phyloP scores from a whole-genome alignment of 2,329 filamentous ascomycete genomes.

The Trichoderma afroharzianum region DNA sequence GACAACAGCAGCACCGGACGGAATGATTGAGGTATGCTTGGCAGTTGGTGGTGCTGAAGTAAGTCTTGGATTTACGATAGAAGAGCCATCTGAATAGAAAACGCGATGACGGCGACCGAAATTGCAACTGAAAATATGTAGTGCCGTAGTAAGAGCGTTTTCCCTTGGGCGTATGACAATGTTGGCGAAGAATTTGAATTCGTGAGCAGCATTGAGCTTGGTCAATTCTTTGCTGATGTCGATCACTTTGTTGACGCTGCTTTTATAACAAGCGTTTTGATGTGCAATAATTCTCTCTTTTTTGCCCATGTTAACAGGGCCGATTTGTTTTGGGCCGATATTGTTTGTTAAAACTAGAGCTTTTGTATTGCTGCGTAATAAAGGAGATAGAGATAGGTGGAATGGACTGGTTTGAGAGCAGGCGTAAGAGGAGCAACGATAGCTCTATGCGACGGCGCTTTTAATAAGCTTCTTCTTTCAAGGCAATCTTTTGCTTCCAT shows the following conservation, averaged over 20 bases:
- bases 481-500: not conserved
- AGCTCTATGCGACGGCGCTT: not conserved
- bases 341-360: not conserved
- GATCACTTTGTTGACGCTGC: rapidly evolving
- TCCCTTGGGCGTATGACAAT: not conserved
- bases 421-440: not conserved
- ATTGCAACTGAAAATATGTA: not conserved
- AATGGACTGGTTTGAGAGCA: not conserved
- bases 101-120: not conserved
- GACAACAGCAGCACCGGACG: not conserved
- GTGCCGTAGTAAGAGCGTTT: not conserved
- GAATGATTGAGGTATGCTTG: too few relatives aligned
- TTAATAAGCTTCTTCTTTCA: not conserved
- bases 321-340: not conserved
- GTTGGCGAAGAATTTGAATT: not conserved
- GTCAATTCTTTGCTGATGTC: not conserved
- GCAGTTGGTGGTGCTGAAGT: not conserved
- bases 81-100: not conserved
- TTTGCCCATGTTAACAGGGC: not conserved
- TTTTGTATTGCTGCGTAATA: not conserved
- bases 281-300: not conserved
- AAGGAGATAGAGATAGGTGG: not conserved
- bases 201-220: not conserved
- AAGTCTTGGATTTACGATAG: not conserved
- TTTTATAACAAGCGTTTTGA: not conserved